phyloP scores from a whole-genome alignment of 1,139 yeast genomes.

The Wickerhamiella infanticola region DNA sequence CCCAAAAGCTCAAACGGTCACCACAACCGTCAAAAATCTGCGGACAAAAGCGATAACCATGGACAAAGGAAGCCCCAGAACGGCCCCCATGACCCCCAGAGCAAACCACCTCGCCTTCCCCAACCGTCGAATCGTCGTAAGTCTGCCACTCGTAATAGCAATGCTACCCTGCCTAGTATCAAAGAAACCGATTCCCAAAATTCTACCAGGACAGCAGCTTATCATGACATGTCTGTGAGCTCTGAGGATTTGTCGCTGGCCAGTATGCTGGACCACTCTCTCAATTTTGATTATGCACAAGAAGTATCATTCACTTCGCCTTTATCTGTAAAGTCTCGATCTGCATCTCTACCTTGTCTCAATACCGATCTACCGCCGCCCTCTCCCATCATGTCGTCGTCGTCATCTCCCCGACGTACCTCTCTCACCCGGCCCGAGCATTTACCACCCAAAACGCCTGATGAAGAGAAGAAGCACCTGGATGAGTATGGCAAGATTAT shows the following conservation, averaged over 20 bases:
- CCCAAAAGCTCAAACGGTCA: background rate
- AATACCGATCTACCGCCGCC: background rate
- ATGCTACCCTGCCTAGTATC: background rate
- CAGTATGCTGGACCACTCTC: background rate
- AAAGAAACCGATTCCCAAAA: background rate
- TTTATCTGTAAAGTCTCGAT: background rate
- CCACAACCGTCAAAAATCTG: background rate
- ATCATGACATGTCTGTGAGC: background rate
- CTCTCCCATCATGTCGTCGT: background rate
- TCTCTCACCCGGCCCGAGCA: constrained; percentile 47
- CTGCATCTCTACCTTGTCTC: background rate
- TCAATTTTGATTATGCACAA: background rate
- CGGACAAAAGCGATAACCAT: background rate
- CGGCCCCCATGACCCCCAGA: background rate
- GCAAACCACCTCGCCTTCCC: background rate
- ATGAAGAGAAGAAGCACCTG: constrained; percentile 42
- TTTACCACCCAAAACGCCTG: constrained; percentile 48
- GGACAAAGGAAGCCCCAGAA: background rate
- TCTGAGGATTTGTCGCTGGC: background rate
- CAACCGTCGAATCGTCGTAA: background rate
- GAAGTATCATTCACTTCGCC: background rate
- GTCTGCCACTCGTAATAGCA: background rate
- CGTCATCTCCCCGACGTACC: constrained; percentile 13
- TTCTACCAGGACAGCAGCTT: background rate
- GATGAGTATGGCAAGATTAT: constrained; percentile 39